Base-by-base conservation (phyloP, 75 land plant species). In the Larix kaempferi region DNA sequence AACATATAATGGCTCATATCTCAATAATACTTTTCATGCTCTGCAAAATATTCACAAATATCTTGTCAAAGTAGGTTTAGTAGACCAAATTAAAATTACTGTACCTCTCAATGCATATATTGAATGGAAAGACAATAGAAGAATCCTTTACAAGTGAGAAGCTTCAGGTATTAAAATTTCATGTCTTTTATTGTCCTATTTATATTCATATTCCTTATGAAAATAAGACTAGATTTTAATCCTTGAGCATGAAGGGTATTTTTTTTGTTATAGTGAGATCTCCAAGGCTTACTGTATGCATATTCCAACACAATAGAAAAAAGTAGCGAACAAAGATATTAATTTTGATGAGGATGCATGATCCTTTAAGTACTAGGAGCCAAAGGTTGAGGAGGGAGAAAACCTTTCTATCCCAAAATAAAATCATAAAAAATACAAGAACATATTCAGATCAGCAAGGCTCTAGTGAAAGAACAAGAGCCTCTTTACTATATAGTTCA, bases 21-120 rank as follows among this genome's bases (percentile, higher is more conserved):
- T 84, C 1, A 35, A 71, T 16, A 62, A 63, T 26, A 88, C 94
- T 6, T 79, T 88, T 25, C 96, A 92, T 12, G 96, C 96, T 12
- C 82, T 91, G 5, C 80, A 76, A 33, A 92, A 94, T 79, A 81
- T 94, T 12, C 90, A 88, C 56, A 58, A 81, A 10, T 89, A 90
- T 10, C 82, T 94, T 1, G 82, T 78, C 10, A 81, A 80, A 27
- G 93, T 88, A 14, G 88, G 89, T 12, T 76, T 89, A 29, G 79
- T 76, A 65, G 79, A 76, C 5, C 59, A 58, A 0, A 80, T 92
- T 17, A 88, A 88, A 75, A 90, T 85, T 52, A 89, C 90, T 3
- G 80, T 88, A 13, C 96, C 96, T 5, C 76, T 88, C 33, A 94
- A 94, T 49, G 96, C 94, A 16, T 92, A 92, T 77, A 90, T 94